Evolutionary conservation across 331 rosid species (phyloP).

Genomic region (Erythrophleum ivorense): DNA sequence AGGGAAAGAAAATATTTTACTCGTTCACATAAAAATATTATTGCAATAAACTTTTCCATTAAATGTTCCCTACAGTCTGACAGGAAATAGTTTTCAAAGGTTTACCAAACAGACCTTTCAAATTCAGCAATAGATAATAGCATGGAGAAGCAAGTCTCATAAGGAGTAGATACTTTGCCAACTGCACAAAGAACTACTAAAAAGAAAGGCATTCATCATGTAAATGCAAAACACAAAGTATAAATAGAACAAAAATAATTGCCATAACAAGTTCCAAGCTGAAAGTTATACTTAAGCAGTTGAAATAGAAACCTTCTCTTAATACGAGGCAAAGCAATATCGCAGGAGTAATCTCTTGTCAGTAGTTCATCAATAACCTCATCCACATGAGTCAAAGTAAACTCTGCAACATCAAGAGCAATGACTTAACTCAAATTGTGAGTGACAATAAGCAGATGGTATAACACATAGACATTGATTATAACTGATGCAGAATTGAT

Average conservation of each 20-base stretch:
- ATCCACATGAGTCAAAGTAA: slow-evolving; percentile 85
- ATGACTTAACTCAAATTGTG: neutral
- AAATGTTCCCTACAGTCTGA: neutral
- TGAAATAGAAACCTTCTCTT: slow-evolving; percentile 64
- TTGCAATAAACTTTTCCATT: neutral
- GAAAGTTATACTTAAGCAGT: neutral
- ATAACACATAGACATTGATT: neutral
- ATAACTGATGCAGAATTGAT: neutral
- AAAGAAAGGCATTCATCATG: neutral
- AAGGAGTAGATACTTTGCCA: neutral
- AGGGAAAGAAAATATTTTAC: neutral
- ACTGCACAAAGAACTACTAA: neutral
- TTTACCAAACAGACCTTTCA: slow-evolving; percentile 1
- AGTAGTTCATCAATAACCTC: slow-evolving; percentile 98
- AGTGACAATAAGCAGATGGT: neutral
- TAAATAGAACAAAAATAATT: neutral
- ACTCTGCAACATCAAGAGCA: slow-evolving; percentile 55
- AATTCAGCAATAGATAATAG: slow-evolving; percentile 13
- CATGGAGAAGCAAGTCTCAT: neutral
- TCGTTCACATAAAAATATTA: neutral
- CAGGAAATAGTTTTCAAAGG: neutral
- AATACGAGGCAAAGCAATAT: slow-evolving; percentile 90
- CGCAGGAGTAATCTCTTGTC: slow-evolving; percentile 87
- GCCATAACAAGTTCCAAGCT: neutral
- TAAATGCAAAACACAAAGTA: neutral